Evolutionary conservation across 176 grass and related monocot genomes (phyloP).

Genomic region (Carex pumila): DNA sequence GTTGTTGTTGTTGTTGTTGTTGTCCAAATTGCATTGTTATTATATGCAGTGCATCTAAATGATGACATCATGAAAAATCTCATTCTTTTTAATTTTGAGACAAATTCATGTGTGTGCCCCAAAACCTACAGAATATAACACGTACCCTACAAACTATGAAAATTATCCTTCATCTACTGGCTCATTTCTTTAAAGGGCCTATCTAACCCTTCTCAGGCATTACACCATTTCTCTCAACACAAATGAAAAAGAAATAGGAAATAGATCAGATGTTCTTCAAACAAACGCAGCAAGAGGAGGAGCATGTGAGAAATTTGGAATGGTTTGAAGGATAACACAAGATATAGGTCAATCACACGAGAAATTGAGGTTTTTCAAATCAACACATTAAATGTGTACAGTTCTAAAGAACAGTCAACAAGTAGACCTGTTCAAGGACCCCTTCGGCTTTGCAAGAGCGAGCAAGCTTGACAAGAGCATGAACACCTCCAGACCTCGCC

Average conservation of each 20-base stretch:
- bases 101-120: background rate
- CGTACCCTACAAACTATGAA: background rate
- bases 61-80: background rate
- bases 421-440: constrained; percentile 82
- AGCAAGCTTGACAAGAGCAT: constrained; percentile 93
- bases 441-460: constrained; percentile 89
- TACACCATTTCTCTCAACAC: background rate
- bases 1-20: too few species aligned
- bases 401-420: background rate
- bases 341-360: background rate
- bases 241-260: background rate
- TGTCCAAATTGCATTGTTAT: background rate
- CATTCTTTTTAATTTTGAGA: background rate
- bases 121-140: background rate
- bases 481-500: constrained; percentile 86
- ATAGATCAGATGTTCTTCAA: background rate
- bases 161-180: background rate
- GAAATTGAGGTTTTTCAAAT: constrained; percentile 1
- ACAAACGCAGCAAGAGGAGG: background rate
- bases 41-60: background rate
- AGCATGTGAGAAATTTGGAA: background rate
- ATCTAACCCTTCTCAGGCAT: background rate
- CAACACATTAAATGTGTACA: background rate
- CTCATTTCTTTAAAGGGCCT: background rate
- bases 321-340: background rate